Conservation (phyloP, 495 filamentous ascomycete species). For the Penicillium malachiteum region DNA sequence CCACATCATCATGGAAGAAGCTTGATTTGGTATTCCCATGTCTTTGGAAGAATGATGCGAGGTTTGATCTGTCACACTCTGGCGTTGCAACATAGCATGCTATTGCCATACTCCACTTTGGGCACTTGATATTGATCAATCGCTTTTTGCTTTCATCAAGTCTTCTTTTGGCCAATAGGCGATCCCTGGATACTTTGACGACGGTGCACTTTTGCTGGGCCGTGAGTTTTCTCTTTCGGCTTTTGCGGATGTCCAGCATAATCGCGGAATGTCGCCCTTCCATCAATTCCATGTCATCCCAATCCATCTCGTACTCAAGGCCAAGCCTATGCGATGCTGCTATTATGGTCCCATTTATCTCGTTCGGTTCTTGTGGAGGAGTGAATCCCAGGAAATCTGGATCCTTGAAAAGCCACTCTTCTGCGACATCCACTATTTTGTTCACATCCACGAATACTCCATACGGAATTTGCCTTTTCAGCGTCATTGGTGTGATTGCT, state of each 20-base stretch:
- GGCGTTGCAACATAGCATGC: neutral
- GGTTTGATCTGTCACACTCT: neutral
- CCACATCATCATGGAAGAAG: neutral
- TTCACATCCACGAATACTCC: neutral
- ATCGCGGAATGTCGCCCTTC: too few species aligned
- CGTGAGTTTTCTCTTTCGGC: neutral
- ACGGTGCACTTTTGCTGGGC: neutral
- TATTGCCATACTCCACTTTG: neutral
- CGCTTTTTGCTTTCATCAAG: neutral
- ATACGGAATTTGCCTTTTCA: neutral
- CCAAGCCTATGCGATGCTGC: neutral
- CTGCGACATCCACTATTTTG: neutral
- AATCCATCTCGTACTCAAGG: neutral
- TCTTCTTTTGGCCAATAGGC: neutral
- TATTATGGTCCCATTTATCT: neutral
- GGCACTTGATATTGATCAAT: neutral
- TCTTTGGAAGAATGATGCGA: neutral
- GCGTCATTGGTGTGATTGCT: neutral
- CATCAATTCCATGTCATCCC: too few species aligned
- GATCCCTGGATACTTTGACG: too few species aligned
- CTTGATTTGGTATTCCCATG: neutral
- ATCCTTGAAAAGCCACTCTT: slow-evolving; percentile 1
- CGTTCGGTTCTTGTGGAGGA: neutral
- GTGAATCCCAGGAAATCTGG: neutral
- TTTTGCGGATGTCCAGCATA: neutral